Evolutionary conservation across 2,329 filamentous ascomycete species (phyloP), one percentile per base, ranked within the genome.

Genomic region (Ophiocordyceps camponoti-floridani): DNA sequence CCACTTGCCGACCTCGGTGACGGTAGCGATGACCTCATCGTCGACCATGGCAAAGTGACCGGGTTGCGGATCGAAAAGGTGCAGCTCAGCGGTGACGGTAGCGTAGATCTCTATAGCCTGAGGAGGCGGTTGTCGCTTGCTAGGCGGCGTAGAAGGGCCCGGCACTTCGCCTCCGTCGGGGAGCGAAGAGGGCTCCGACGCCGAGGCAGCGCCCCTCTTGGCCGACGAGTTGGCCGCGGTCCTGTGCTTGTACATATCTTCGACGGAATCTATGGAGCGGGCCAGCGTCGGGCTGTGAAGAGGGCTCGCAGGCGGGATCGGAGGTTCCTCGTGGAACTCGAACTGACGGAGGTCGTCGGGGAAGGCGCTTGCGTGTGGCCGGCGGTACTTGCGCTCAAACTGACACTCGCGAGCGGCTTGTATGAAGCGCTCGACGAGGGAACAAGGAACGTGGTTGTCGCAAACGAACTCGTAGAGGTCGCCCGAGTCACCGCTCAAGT

Each of bases 401-500:
- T 98, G 91, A 60, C 91, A 95, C 74, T 95, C 81, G 47, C 84
- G 75, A 8, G 91, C 84, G 44, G 86, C 79, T 45, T 82, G 71
- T 56, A 89, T 78, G 60, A 98, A 96, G 14, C 81, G 76, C 41
- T 80, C 72, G 23, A 91, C 81, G 53, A 88, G 82, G 42, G 77
- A 72, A 3, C 77, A 66, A 27, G 78, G 69, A 40, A 83, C 75
- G 12, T 79, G 79, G 37, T 70, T 61, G 63, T 96, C 91, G 66
- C 88, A 96, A 50, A 98, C 84, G 58, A 96, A 98, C 62, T 98
- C 89, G 72, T 85, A 98, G n/a, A 96, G 73, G 62, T 98, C 91
- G 45, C 87, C 89, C 30, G 77, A 73, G 68, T 98, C 91, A 46
- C 91, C 91, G 54, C 87, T 95, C 48, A 96, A 66, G 58, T 98